These are phyloP conservation scores for Annulohypoxylon truncatum DNA, from an alignment of 2,329 filamentous ascomycete species.

Conservation along the genomic window DNA sequence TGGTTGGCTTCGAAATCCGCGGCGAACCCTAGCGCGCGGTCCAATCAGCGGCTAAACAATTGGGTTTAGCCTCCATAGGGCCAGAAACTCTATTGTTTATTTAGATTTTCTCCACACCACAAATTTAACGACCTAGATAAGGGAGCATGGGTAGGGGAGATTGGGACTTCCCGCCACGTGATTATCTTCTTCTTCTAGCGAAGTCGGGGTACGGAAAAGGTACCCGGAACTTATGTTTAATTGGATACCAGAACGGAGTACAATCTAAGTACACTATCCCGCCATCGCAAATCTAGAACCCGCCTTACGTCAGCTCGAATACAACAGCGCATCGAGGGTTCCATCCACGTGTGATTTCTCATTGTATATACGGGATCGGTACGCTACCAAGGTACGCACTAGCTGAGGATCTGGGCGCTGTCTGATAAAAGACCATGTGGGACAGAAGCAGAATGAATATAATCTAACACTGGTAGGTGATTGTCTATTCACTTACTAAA, in stretches of 20 bases:
- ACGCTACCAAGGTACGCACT: not conserved
- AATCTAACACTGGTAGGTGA: constrained; percentile 4
- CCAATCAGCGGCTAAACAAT: constrained; percentile 16
- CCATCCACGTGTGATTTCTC: constrained; percentile 20
- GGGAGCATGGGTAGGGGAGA: not conserved
- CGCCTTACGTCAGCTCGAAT: not conserved
- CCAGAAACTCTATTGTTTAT: constrained; percentile 9
- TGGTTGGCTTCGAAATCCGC: not conserved
- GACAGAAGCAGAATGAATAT: constrained; percentile 7
- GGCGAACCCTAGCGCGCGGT: not conserved
- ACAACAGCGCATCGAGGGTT: not conserved
- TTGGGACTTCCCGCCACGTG: not conserved
- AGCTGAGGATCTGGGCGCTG: not conserved
- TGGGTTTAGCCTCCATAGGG: constrained; percentile 2
- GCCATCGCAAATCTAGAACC: not conserved
- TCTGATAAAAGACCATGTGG: not conserved
- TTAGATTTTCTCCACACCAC: constrained; percentile 7
- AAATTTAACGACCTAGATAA: constrained; percentile 7
- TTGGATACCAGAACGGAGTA: not conserved
- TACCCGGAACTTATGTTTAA: not conserved
- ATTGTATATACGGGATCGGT: not conserved
- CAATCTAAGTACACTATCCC: not conserved
- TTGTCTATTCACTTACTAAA: not conserved
- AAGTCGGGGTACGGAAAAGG: not conserved
- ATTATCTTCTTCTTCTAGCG: not conserved